Percentiles rank a stretch among this genome's conserved stretches.
These are phyloP conservation scores for Ceratorhiza oryzae-sativae DNA, from an alignment of 1,284 basidiomycete genomes.

Conservation along the genomic window DNA sequence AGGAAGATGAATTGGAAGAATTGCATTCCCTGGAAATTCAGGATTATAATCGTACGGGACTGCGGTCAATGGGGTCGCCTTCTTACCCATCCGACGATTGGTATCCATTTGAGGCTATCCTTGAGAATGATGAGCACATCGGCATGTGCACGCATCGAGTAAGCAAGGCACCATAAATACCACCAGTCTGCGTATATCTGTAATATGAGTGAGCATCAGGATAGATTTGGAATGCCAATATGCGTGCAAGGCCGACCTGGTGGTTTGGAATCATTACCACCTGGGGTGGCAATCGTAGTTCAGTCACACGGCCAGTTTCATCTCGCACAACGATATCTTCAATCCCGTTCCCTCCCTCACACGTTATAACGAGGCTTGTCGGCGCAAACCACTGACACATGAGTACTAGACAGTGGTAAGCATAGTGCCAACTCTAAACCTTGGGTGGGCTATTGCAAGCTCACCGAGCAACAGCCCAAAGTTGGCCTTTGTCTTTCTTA, in stretches of 20 bases:
- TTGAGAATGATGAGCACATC: conserved; percentile 91
- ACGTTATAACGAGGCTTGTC: conserved; percentile 76
- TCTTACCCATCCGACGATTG: conserved; percentile 86
- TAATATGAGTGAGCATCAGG: background rate
- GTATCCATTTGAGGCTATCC: conserved; percentile 86
- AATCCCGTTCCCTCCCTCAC: conserved; percentile 59
- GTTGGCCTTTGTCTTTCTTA: conserved; percentile 81
- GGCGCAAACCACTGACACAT: conserved; percentile 84
- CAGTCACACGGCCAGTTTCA: conserved; percentile 61
- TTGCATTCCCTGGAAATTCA: conserved; percentile 75
- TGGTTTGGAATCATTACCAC: conserved; percentile 84
- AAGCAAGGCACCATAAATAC: conserved; percentile 88
- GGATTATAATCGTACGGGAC: background rate
- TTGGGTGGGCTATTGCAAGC: background rate
- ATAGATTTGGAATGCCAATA: background rate
- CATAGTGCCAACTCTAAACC: background rate
- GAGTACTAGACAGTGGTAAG: conserved; percentile 59
- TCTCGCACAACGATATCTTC: conserved; percentile 63
- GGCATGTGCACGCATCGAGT: conserved; percentile 73
- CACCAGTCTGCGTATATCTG: conserved; percentile 92
- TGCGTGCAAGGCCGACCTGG: conserved; percentile 59
- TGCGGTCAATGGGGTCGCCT: background rate
- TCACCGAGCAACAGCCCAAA: conserved; percentile 77
- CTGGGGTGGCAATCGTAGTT: conserved; percentile 75
- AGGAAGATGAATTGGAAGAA: conserved; percentile 92